Percentiles rank a stretch among this genome's conserved stretches.
These are phyloP conservation scores for Hyaloscypha finlandica DNA, from an alignment of 495 filamentous ascomycete genomes.

Conservation along the genomic window DNA sequence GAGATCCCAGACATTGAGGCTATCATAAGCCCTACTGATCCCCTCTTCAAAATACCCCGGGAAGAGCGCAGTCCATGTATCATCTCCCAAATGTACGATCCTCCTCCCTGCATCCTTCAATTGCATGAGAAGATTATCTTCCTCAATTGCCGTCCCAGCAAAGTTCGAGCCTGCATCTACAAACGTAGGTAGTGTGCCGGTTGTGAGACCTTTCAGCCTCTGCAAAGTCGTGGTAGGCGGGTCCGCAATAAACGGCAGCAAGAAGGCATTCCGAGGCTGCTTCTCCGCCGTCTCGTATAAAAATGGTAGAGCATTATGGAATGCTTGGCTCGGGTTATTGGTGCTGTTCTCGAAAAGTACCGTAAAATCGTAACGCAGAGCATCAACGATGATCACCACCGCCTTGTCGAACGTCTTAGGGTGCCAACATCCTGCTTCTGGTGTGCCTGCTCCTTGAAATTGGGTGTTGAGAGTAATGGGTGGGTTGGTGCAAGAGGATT, in stretches of 20 bases:
- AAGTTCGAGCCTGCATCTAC: slow-evolving; percentile 94
- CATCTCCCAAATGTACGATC: slow-evolving; percentile 91
- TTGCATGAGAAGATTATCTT: slow-evolving; percentile 91
- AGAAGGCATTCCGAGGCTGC: slow-evolving; percentile 77
- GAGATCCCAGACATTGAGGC: slow-evolving; percentile 97
- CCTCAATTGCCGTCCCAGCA: slow-evolving; percentile 93
- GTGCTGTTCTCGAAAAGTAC: slow-evolving; percentile 65
- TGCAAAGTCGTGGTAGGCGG: slow-evolving; percentile 93
- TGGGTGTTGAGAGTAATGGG: slow-evolving; percentile 53
- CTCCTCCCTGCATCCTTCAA: slow-evolving; percentile 76
- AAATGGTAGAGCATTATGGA: slow-evolving; percentile 84
- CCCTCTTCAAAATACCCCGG: slow-evolving; percentile 87
- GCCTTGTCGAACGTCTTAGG: slow-evolving; percentile 90
- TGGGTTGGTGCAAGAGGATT: slow-evolving; percentile 75
- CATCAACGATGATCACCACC: slow-evolving; percentile 89
- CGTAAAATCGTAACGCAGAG: slow-evolving; percentile 95
- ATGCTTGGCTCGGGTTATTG: slow-evolving; percentile 54
- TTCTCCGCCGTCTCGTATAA: slow-evolving; percentile 77
- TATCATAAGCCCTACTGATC: slow-evolving; percentile 86
- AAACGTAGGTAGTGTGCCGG: slow-evolving; percentile 93
- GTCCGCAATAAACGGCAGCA: slow-evolving; percentile 95
- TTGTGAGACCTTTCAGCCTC: slow-evolving; percentile 90
- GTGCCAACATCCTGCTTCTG: slow-evolving; percentile 86
- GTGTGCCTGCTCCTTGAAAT: slow-evolving; percentile 41
- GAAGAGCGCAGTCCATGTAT: slow-evolving; percentile 93